Evolutionary conservation across 768 basidiomycete species (phyloP).

Genomic region (Leccinum disarticulatum): DNA sequence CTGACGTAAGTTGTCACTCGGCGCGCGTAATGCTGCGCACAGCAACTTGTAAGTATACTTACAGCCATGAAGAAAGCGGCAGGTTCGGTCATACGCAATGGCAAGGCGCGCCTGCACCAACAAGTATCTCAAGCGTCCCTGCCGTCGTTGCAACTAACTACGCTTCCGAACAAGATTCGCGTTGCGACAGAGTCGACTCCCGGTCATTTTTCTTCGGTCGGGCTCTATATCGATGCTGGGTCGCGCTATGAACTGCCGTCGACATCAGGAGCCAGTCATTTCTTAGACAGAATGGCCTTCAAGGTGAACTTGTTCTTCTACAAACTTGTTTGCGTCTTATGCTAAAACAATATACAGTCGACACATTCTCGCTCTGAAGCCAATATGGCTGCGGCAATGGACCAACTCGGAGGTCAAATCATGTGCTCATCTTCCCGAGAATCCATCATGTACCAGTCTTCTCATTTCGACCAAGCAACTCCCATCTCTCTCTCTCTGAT

Average conservation of each 20-base stretch:
- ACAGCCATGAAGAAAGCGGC: conserved; percentile 41
- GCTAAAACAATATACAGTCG: conserved; percentile 47
- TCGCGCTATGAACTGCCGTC: conserved; percentile 79
- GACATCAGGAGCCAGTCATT: conserved; percentile 83
- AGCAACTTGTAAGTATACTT: neutral
- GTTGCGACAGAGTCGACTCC: conserved; percentile 91
- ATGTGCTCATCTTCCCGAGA: conserved; percentile 89
- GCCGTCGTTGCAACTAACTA: conserved; percentile 64
- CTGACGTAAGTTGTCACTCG: conserved; percentile 6
- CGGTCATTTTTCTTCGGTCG: conserved; percentile 92
- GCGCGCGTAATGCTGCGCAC: neutral
- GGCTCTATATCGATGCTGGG: conserved; percentile 93
- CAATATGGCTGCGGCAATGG: conserved; percentile 79
- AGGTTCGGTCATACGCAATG: conserved; percentile 39
- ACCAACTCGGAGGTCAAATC: conserved; percentile 88
- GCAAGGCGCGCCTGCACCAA: conserved; percentile 26
- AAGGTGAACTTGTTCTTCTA: conserved; percentile 55
- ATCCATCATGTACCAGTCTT: conserved; percentile 97
- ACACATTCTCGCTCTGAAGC: conserved; percentile 69
- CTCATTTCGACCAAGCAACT: conserved; percentile 83
- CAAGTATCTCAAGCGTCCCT: conserved; percentile 28
- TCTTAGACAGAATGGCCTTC: conserved; percentile 94
- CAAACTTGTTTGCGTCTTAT: conserved; percentile 3
- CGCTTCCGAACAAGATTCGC: conserved; percentile 86
- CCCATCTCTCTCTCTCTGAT: conserved; percentile 84